Evolutionary conservation across 345 rosid species (phyloP).

Genomic region (Luvunga scandens): DNA sequence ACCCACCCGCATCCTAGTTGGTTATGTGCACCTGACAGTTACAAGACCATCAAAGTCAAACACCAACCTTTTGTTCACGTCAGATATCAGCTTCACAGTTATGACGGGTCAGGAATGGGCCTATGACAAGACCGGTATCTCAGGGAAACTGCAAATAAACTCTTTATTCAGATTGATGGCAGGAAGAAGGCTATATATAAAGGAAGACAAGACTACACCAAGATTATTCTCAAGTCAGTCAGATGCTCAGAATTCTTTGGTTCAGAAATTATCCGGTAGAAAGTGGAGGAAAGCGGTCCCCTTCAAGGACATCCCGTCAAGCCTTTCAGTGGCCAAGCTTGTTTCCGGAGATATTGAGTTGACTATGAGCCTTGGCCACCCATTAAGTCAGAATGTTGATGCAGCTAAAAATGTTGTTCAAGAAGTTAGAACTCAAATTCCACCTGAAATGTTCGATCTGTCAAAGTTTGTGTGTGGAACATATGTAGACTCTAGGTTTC

Average conservation of each 20-base stretch:
- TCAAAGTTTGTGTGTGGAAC: slow-evolving; percentile 84
- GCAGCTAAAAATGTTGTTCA: slow-evolving; percentile 48
- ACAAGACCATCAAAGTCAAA: slow-evolving; percentile 36
- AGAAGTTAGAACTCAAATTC: slow-evolving; percentile 70
- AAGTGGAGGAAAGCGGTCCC: slow-evolving; percentile 79
- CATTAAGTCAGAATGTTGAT: slow-evolving; percentile 38
- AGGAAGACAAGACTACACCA: slow-evolving; percentile 51
- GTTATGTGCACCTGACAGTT: slow-evolving; percentile 56
- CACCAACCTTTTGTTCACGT: slow-evolving; percentile 40
- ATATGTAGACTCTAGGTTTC: slow-evolving; percentile 67
- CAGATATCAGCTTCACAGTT: slow-evolving; percentile 61
- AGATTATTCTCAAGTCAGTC: slow-evolving; percentile 48
- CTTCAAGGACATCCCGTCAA: slow-evolving; percentile 74
- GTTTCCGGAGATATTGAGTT: slow-evolving; percentile 54
- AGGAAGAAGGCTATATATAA: slow-evolving; percentile 71
- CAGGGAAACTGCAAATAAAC: slow-evolving; percentile 57
- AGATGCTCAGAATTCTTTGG: slow-evolving; percentile 40
- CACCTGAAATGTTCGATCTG: slow-evolving; percentile 84
- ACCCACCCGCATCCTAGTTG: slow-evolving; percentile 62
- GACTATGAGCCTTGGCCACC: slow-evolving; percentile 42
- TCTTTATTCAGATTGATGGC: slow-evolving; percentile 53
- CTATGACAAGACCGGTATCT: slow-evolving; percentile 60
- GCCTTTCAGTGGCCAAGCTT: slow-evolving; percentile 83
- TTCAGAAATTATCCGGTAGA: slow-evolving; percentile 51
- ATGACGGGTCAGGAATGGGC: slow-evolving; percentile 71